These are phyloP conservation scores for Sporothrix dimorphospora DNA, from an alignment of 2,329 filamentous ascomycete species.

Conservation along the genomic window DNA sequence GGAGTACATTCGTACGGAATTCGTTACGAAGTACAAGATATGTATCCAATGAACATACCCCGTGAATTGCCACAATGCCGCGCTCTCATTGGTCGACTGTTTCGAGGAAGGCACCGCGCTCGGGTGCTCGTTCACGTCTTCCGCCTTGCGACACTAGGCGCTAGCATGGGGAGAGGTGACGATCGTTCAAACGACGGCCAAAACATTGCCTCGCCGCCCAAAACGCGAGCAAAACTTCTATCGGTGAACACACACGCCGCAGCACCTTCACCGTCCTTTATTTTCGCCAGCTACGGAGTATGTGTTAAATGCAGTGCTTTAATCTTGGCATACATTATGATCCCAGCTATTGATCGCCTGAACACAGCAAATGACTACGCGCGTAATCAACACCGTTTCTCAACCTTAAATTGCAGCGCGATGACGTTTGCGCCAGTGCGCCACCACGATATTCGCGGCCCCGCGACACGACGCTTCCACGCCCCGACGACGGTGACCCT, in stretches of 20 bases:
- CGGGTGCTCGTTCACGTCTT: not conserved
- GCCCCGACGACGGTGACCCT: not conserved
- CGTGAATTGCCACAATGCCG: not conserved
- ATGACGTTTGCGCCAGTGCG: constrained; percentile 3
- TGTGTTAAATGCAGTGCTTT: not conserved
- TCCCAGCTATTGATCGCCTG: not conserved
- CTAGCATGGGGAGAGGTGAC: not conserved
- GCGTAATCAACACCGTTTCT: not conserved
- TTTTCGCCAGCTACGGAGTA: not conserved
- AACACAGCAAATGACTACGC: not conserved
- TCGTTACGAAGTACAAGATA: too few relatives aligned
- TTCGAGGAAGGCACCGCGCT: constrained; percentile 5
- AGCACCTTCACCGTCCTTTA: not conserved
- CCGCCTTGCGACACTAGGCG: not conserved
- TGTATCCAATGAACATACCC: not conserved
- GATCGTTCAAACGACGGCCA: not conserved
- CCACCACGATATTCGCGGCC: not conserved
- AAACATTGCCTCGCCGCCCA: constrained; percentile 12
- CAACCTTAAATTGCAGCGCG: not conserved
- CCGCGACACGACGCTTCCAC: not conserved
- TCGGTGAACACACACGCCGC: not conserved
- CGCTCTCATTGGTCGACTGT: constrained; percentile 1
- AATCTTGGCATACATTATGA: not conserved
- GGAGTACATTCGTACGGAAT: too few relatives aligned
- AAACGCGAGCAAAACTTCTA: not conserved